Percentiles rank a stretch among this genome's conserved stretches.
These are phyloP conservation scores for Lagerstroemia speciosa DNA, from an alignment of 345 rosid species.

Conservation along the genomic window DNA sequence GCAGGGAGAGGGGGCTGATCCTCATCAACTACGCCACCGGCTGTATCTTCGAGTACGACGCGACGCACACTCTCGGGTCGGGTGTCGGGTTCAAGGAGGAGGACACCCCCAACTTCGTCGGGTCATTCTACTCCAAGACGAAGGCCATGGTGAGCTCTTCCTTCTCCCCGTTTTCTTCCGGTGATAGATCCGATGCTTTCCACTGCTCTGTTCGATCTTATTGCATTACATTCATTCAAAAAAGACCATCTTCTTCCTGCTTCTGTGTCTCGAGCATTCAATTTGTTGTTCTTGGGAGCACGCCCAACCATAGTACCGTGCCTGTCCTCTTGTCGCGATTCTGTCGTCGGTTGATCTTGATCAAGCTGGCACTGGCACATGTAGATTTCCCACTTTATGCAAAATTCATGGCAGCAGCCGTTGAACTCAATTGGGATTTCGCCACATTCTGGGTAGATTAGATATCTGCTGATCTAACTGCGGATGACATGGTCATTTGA, in stretches of 20 bases:
- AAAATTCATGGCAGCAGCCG: not conserved
- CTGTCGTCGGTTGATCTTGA: not conserved
- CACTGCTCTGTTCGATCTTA: not conserved
- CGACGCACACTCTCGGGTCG: constrained; percentile 55
- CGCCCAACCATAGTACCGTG: too few relatives aligned
- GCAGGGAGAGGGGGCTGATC: constrained; percentile 60
- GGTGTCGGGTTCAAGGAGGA: constrained; percentile 89
- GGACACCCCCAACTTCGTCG: constrained; percentile 76
- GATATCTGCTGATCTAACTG: not conserved
- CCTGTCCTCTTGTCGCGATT: not conserved
- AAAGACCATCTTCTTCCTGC: not conserved
- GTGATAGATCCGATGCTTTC: constrained; percentile 1
- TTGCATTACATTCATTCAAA: not conserved
- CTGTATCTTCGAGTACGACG: constrained; percentile 81
- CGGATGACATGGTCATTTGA: not conserved
- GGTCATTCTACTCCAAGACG: constrained; percentile 89
- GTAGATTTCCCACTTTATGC: not conserved
- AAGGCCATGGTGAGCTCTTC: constrained; percentile 74
- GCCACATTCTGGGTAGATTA: not conserved
- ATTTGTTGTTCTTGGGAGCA: too few relatives aligned
- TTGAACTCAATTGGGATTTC: not conserved
- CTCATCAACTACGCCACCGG: constrained; percentile 83
- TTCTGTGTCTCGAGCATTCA: not conserved
- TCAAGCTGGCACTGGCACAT: not conserved
- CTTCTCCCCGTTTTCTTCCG: not conserved